Base-by-base conservation (phyloP, 345 rosid genomes). In the Luvunga scandens region DNA sequence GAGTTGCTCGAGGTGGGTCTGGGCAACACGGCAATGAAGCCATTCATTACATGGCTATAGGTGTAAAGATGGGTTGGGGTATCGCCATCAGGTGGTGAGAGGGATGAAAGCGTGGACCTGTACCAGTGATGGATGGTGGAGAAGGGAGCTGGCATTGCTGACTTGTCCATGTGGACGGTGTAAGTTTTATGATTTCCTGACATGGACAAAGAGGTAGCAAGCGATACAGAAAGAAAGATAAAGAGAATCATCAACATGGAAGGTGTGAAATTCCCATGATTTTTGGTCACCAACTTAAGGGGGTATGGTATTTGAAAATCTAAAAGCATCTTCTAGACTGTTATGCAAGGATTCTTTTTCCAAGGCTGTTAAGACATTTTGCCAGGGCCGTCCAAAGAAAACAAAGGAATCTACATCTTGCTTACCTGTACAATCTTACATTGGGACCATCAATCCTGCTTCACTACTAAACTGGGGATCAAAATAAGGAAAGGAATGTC, bases 141-240 rank as follows among this genome's bases (percentile, higher is more conserved):
- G 85, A 84, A 87, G 1, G 61, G 3, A 25, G 75, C 33, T 3
- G 94, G 86, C 78, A 69, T 81, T 73, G 84, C 85, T 21, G 81
- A 85, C 65, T 78, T 79, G 75, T 86, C 87, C 91, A 87, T 81
- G 62, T 86, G 91, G 80, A 87, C 68, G 5, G 84, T 83, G 72
- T 83, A 86, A 69, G 87, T 62, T 56, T 62, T 80, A 9, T 65
- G 42, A 6, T 38, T 81, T 68, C 61, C 75, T 16, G 69, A 33
- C 1, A 66, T 38, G 24, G 80, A 60, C 0, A n/a, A 65, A 19
- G 75, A 68, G 30, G 71, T 12, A 66, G 75, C 76, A 33, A 33
- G 7, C 2, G 78, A 61, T 38, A 64, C 71, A 55, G 83, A 75
- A 30, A 87, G 30, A 38, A 48, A 60, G 27, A 36, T 7, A 76